These are phyloP conservation scores for Amoebophrya sp. DNA, from an alignment of 169 alveolate genomes.

Conservation along the genomic window DNA sequence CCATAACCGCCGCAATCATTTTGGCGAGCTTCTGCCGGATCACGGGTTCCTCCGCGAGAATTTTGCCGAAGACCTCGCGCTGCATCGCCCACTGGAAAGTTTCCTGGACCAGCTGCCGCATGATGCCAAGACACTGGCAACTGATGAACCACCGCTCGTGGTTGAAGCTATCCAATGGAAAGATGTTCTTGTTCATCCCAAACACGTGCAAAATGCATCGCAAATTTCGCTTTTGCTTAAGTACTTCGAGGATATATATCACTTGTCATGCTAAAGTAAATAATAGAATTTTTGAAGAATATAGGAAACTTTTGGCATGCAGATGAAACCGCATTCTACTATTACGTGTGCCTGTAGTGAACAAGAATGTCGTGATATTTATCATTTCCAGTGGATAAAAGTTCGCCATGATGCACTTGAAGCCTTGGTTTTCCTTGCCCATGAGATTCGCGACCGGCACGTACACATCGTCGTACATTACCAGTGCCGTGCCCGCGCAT, in stretches of 20 bases:
- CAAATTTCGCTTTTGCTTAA: too few species aligned
- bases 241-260: too few species aligned
- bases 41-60: constrained; percentile 24
- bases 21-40: constrained; percentile 17
- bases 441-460: constrained; percentile 44
- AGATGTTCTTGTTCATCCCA: too few species aligned
- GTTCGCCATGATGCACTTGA: constrained; percentile 45
- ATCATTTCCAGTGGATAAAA: constrained; percentile 23
- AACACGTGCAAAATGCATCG: too few species aligned
- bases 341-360: too few species aligned
- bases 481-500: constrained; percentile 31
- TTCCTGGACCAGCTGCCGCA: neutral
- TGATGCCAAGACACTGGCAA: neutral
- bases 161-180: constrained; percentile 49
- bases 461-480: constrained; percentile 35
- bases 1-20: constrained; percentile 20
- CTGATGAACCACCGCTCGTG: constrained; percentile 36
- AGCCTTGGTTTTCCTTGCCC: constrained; percentile 44
- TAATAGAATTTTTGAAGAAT: too few species aligned
- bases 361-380: neutral
- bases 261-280: too few species aligned
- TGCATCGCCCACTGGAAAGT: neutral
- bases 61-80: constrained; percentile 32
- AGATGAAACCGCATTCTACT: too few species aligned
- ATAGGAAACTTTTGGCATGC: too few species aligned